phyloP scores from a whole-genome alignment of 495 filamentous ascomycete genomes.

The Pseudoneurospora amorphoporcata region DNA sequence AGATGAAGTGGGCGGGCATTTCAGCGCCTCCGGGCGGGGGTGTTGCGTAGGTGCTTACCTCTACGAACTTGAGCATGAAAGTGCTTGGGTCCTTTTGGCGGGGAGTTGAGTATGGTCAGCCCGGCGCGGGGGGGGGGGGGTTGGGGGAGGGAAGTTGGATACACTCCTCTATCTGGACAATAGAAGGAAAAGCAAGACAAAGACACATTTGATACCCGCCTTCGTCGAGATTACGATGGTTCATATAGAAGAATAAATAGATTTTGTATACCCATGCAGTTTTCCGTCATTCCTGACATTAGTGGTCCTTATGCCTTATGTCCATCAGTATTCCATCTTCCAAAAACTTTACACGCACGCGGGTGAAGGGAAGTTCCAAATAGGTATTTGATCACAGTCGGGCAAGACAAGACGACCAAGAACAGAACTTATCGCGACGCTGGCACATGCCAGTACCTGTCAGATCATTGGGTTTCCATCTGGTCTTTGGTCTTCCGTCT shows the following conservation, averaged over 20 bases:
- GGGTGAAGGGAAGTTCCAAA: background rate
- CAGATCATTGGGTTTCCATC: too few species aligned
- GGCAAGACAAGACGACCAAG: too few species aligned
- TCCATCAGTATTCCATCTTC: background rate
- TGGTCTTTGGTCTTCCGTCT: too few species aligned
- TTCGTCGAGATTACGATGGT: background rate
- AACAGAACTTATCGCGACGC: background rate
- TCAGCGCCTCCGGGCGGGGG: background rate
- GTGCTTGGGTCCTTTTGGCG: too few species aligned
- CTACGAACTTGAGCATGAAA: background rate
- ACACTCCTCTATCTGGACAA: background rate
- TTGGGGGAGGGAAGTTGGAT: background rate
- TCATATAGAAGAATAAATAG: background rate
- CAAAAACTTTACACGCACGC: too few species aligned
- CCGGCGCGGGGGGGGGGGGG: background rate
- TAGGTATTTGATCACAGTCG: too few species aligned
- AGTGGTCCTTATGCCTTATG: background rate
- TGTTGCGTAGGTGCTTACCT: background rate
- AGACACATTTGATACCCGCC: background rate
- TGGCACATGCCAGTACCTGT: background rate
- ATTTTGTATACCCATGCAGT: background rate
- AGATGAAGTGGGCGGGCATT: constrained; percentile 17
- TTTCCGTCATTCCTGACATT: too few species aligned
- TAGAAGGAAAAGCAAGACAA: background rate
- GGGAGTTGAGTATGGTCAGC: too few species aligned